phyloP scores from a whole-genome alignment of 345 rosid species.

The Eucalyptus globulus region DNA sequence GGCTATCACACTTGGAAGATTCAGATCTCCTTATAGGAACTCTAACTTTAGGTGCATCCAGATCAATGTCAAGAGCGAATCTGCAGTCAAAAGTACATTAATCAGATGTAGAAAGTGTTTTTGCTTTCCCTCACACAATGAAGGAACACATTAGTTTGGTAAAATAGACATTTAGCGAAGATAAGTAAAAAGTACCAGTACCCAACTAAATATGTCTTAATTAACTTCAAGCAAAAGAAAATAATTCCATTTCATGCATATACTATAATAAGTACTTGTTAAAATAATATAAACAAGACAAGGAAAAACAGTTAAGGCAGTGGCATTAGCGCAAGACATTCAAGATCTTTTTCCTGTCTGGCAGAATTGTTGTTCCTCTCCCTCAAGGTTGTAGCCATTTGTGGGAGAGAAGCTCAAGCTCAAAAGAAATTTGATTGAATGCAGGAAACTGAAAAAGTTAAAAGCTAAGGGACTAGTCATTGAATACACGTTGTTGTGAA shows the following conservation, averaged over 20 bases:
- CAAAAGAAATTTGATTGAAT: not conserved
- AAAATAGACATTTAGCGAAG: not conserved
- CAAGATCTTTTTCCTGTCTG: not conserved
- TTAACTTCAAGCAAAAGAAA: not conserved
- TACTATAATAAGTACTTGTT: not conserved
- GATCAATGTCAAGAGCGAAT: constrained; percentile 95
- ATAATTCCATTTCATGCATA: not conserved
- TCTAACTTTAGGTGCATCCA: constrained; percentile 96
- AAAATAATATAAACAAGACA: not conserved
- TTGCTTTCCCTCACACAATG: not conserved
- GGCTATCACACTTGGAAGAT: constrained; percentile 57
- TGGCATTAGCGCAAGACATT: not conserved
- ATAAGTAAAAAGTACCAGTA: not conserved
- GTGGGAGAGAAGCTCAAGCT: not conserved
- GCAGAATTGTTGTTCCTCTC: not conserved
- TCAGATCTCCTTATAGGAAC: constrained; percentile 66
- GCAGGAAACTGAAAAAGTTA: not conserved
- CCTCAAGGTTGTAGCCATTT: not conserved
- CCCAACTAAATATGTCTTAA: not conserved
- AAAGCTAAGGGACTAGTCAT: not conserved
- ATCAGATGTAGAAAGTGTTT: not conserved
- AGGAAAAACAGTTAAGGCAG: not conserved
- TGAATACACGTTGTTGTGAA: not conserved
- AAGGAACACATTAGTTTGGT: not conserved
- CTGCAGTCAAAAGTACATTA: constrained; percentile 15